Evolutionary conservation across 306 rosid genomes (phyloP).

Genomic region (Begonia masoniana): DNA sequence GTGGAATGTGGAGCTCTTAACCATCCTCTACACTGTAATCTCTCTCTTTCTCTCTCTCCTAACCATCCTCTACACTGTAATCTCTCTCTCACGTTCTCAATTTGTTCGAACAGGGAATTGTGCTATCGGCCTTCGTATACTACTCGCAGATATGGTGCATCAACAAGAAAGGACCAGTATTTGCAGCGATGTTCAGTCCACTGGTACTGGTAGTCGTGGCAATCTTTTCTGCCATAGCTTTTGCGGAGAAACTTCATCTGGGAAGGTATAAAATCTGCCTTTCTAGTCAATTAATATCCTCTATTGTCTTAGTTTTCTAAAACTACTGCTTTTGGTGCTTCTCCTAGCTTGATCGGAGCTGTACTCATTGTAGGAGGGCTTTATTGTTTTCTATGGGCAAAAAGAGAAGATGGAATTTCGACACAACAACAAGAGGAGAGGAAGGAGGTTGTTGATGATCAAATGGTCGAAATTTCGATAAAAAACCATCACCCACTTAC

Average conservation of each 20-base stretch:
- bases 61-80: too few relatives aligned
- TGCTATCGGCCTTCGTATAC: constrained; percentile 14
- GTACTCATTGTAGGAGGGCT: constrained; percentile 15
- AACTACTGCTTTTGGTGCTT: background rate
- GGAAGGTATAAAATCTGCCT: constrained; percentile 14
- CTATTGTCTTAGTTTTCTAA: background rate
- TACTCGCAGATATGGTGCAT: constrained; percentile 27
- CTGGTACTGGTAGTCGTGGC: constrained; percentile 13
- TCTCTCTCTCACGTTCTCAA: too few relatives aligned
- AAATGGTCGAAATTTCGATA: background rate
- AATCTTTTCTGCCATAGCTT: constrained; percentile 17
- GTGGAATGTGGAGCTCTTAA: constrained; percentile 21
- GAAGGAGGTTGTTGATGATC: background rate
- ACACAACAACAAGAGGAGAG: background rate
- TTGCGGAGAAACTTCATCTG: constrained; percentile 19
- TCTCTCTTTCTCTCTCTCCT: background rate
- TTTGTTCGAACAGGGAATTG: constrained; percentile 18
- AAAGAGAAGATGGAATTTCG: constrained; percentile 3
- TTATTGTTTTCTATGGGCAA: constrained; percentile 27
- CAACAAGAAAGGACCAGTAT: constrained; percentile 26
- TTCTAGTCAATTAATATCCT: background rate
- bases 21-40: constrained; percentile 26
- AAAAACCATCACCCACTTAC: background rate
- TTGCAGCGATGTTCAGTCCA: constrained; percentile 28
- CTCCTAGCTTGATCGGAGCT: constrained; percentile 22